Percentiles rank a stretch among this genome's conserved stretches.
Evolutionary conservation across 768 basidiomycete genomes (phyloP).

Genomic region (Termitomyces sp.): DNA sequence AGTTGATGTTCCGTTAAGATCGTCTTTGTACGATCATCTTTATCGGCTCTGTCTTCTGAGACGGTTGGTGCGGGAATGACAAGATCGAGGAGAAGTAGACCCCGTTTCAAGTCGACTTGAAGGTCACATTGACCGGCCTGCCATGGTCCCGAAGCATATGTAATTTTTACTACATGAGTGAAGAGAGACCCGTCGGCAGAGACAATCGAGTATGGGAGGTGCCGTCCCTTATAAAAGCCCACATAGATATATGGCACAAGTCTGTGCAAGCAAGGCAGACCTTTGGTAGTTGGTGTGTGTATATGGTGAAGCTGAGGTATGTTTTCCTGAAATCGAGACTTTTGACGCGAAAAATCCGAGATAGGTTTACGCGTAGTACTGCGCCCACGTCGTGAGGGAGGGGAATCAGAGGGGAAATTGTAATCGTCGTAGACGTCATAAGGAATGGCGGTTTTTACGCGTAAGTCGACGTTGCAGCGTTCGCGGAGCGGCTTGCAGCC

Average conservation of each 20-base stretch:
- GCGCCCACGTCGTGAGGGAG: neutral
- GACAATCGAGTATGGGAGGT: slow-evolving; percentile 11
- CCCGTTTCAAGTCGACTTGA: slow-evolving; percentile 9
- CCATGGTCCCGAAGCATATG: neutral
- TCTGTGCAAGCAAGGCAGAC: slow-evolving; percentile 14
- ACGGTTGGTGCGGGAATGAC: slow-evolving; percentile 3
- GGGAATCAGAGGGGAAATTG: neutral
- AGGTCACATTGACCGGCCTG: slow-evolving; percentile 6
- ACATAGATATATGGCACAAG: slow-evolving; percentile 18
- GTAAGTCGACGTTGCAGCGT: slow-evolving; percentile 17
- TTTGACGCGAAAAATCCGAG: neutral
- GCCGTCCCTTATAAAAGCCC: slow-evolving; percentile 12
- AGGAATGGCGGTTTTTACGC: slow-evolving; percentile 15
- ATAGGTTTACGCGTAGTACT: slow-evolving; percentile 3
- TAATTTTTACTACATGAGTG: slow-evolving; percentile 21
- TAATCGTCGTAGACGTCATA: slow-evolving; percentile 1
- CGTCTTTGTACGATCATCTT: slow-evolving; percentile 7
- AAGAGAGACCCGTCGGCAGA: slow-evolving; percentile 14
- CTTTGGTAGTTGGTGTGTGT: slow-evolving; percentile 1
- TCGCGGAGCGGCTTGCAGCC: slow-evolving; percentile 18
- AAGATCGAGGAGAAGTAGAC: slow-evolving; percentile 12
- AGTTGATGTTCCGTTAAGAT: slow-evolving; percentile 28
- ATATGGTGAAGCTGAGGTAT: slow-evolving; percentile 12
- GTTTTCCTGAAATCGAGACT: neutral
- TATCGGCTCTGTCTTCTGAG: neutral